These are phyloP conservation scores for Russula sp. DNA, from an alignment of 768 basidiomycete species.

Conservation along the genomic window DNA sequence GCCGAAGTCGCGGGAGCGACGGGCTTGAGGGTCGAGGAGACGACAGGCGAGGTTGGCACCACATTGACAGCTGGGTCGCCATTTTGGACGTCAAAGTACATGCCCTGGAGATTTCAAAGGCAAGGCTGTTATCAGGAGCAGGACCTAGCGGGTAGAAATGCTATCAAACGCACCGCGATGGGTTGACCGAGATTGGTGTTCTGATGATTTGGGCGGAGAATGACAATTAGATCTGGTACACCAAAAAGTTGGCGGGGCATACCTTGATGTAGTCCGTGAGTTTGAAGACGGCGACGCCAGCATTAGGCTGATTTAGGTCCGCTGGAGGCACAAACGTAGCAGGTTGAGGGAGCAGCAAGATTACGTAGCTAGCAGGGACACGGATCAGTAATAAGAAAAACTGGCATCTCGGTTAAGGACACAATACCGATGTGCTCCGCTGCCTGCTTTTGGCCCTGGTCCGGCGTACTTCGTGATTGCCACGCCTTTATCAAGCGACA, in stretches of 20 bases:
- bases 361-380: constrained; percentile 48
- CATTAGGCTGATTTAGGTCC: constrained; percentile 44
- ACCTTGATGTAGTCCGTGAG: constrained; percentile 54
- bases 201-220: constrained; percentile 26
- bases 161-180: constrained; percentile 44
- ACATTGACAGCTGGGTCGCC: constrained; percentile 51
- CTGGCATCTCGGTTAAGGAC: not conserved
- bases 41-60: constrained; percentile 55
- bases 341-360: constrained; percentile 63
- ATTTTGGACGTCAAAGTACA: constrained; percentile 68
- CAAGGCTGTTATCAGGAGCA: not conserved
- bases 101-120: constrained; percentile 40
- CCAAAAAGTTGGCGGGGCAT: constrained; percentile 16
- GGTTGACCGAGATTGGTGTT: constrained; percentile 50
- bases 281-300: constrained; percentile 50
- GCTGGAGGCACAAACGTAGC: constrained; percentile 54
- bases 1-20: not conserved
- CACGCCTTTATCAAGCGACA: constrained; percentile 41
- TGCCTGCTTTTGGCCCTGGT: constrained; percentile 62
- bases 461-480: constrained; percentile 64
- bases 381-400: not conserved
- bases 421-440: constrained; percentile 67
- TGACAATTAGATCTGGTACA: not conserved
- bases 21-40: constrained; percentile 50
- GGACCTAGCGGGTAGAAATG: not conserved